Conservation (phyloP, 805 yeast species). For the Barnettozyma sucrosica region DNA sequence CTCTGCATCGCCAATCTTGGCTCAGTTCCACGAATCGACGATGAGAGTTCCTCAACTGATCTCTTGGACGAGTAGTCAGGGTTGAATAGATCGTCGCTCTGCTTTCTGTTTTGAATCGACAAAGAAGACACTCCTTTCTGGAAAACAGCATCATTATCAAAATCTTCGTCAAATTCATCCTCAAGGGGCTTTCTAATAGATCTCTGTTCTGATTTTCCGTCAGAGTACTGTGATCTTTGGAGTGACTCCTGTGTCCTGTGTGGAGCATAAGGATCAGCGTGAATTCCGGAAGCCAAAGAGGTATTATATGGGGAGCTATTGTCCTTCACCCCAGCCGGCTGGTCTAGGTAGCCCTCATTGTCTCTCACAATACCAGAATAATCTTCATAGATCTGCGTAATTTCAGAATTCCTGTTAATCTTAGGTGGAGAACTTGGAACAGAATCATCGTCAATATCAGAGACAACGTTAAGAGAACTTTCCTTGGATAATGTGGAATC, state of each 20-base stretch:
- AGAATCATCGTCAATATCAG: constrained; percentile 14
- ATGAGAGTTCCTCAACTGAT: constrained; percentile 4
- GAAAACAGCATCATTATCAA: constrained; percentile 25
- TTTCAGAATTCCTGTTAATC: constrained; percentile 25
- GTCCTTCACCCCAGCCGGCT: neutral
- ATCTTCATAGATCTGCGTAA: constrained; percentile 29
- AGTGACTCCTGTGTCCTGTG: constrained; percentile 9
- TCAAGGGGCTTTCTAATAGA: neutral
- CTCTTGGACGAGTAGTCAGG: constrained; percentile 22
- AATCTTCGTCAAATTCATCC: constrained; percentile 22
- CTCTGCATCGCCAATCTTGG: constrained; percentile 14
- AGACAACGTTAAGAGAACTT: constrained; percentile 14
- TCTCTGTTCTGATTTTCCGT: constrained; percentile 4
- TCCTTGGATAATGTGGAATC: constrained; percentile 20
- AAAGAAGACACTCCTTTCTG: constrained; percentile 22
- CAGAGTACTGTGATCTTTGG: constrained; percentile 5
- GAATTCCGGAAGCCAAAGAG: constrained; percentile 5
- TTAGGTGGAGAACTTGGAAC: constrained; percentile 13
- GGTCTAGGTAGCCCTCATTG: constrained; percentile 1
- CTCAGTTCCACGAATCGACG: constrained; percentile 3
- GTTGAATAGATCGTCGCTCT: constrained; percentile 22
- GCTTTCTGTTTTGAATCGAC: constrained; percentile 8
- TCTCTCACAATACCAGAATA: constrained; percentile 24
- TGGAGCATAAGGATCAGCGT: constrained; percentile 11
- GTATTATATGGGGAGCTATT: constrained; percentile 5